phyloP scores from a whole-genome alignment of 192 early-diverging fungal genomes.

The Lunasporangiospora selenospora region DNA sequence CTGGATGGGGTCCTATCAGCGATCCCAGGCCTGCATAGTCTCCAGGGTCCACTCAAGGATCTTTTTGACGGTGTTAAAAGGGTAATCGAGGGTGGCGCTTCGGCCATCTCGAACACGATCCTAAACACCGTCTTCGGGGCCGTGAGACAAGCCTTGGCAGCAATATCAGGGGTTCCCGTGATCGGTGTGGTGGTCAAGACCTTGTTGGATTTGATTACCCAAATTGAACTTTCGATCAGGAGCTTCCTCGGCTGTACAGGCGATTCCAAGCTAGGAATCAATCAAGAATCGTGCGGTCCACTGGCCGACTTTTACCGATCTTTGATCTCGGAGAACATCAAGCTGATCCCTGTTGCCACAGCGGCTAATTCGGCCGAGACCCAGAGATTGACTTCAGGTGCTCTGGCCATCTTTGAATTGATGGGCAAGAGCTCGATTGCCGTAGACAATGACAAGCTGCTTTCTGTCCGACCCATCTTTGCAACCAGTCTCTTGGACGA shows the following conservation, averaged over 20 bases:
- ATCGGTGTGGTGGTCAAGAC: not conserved
- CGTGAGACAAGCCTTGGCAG: not conserved
- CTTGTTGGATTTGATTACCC: no score
- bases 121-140: not conserved
- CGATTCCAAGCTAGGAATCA: not conserved
- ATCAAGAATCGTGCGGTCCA: not conserved
- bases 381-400: slow-evolving; percentile 1
- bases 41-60: no score
- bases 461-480: slow-evolving; percentile 10
- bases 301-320: slow-evolving; percentile 14
- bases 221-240: no score
- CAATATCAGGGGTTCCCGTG: not conserved
- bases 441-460: not conserved
- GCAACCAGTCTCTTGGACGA: not conserved
- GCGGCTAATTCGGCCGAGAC: slow-evolving; percentile 4
- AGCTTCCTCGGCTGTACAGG: no score
- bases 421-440: slow-evolving; percentile 13
- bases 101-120: no score
- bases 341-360: not conserved
- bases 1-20: no score
- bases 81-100: no score
- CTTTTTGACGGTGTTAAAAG: no score
- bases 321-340: not conserved
- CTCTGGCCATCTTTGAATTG: slow-evolving; percentile 3
- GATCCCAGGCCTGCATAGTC: no score